phyloP scores from a whole-genome alignment of 495 filamentous ascomycete species.

The Cryomyces antarcticus region DNA sequence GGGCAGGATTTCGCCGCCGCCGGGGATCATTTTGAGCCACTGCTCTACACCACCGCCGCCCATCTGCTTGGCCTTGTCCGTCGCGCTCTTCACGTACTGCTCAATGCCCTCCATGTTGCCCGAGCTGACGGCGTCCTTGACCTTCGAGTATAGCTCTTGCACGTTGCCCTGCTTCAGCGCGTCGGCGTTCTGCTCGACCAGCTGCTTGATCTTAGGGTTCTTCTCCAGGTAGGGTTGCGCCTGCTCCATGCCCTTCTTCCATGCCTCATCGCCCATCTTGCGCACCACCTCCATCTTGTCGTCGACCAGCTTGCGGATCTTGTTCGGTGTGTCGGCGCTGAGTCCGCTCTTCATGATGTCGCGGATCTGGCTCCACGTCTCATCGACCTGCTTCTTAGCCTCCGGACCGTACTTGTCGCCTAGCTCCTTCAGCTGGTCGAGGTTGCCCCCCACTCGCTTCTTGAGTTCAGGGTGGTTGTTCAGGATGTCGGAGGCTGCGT shows the following conservation, averaged over 20 bases:
- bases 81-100: conserved; percentile 33
- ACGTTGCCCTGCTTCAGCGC: conserved; percentile 37
- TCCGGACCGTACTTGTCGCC: conserved; percentile 44
- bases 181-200: conserved; percentile 40
- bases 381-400: conserved; percentile 45
- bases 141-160: conserved; percentile 28
- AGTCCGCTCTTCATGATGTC: conserved; percentile 34
- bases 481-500: conserved; percentile 34
- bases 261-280: conserved; percentile 41
- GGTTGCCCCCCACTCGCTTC: conserved; percentile 41
- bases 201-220: conserved; percentile 40
- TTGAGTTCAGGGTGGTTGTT: conserved; percentile 46
- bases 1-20: conserved; percentile 32
- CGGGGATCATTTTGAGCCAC: conserved; percentile 31
- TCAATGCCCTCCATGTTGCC: conserved; percentile 34
- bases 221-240: conserved; percentile 43
- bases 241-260: conserved; percentile 40
- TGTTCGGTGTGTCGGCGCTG: conserved; percentile 24
- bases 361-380: conserved; percentile 39
- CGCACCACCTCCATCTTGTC: conserved; percentile 41
- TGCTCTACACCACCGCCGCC: conserved; percentile 20
- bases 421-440: conserved; percentile 40
- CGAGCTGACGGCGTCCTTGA: conserved; percentile 31
- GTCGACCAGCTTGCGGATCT: conserved; percentile 37
- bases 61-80: conserved; percentile 31